phyloP scores from a whole-genome alignment of 257 asterid genomes.

The Fraxinus americana region DNA sequence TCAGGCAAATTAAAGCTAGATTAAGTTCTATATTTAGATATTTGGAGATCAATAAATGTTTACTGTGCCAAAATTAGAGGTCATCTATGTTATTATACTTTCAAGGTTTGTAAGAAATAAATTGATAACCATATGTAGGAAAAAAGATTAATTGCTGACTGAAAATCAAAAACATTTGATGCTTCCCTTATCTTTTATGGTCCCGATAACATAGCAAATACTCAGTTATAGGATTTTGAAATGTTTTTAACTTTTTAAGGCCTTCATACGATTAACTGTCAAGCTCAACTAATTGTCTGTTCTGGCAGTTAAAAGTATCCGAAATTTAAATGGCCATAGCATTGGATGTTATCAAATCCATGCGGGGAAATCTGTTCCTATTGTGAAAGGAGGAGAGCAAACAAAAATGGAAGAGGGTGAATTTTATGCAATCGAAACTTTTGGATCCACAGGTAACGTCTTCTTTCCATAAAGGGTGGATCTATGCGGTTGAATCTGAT shows the following conservation, averaged over 20 bases:
- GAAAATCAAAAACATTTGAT: not conserved
- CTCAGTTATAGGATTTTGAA: not conserved
- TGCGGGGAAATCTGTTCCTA: conserved; percentile 99
- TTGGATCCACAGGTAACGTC: conserved; percentile 85
- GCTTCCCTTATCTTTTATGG: not conserved
- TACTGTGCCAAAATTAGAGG: conserved; percentile 3
- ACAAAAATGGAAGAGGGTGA: conserved; percentile 99
- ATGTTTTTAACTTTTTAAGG: not conserved
- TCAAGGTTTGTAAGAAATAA: conserved; percentile 6
- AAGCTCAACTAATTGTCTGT: conserved; percentile 15
- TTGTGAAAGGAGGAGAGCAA: conserved; percentile 96
- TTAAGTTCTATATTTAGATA: not conserved
- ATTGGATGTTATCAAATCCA: conserved; percentile 93
- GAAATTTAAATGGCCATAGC: conserved; percentile 94
- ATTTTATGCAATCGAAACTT: conserved; percentile 95
- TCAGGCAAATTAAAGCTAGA: conserved; percentile 1
- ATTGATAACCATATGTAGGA: not conserved
- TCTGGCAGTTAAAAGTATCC: conserved; percentile 85
- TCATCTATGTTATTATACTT: conserved; percentile 2
- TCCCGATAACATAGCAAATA: not conserved
- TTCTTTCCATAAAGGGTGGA: not conserved
- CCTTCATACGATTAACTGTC: not conserved
- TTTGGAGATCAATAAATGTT: not conserved
- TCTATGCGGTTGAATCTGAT: not conserved
- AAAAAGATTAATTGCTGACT: not conserved